phyloP scores from a whole-genome alignment of 129 eudicot genomes.

The Arctium lappa region DNA sequence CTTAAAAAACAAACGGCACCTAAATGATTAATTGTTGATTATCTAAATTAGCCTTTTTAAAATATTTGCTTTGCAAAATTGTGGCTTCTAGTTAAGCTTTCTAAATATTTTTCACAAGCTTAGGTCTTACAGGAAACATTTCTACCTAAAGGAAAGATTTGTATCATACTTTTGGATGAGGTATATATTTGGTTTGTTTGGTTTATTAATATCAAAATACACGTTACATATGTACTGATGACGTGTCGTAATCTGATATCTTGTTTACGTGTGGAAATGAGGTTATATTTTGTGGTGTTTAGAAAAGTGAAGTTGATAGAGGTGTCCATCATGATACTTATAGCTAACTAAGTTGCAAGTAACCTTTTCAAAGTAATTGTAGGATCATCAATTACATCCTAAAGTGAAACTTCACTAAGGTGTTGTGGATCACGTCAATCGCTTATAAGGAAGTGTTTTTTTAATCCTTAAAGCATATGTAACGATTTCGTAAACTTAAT shows the following conservation, averaged over 20 bases:
- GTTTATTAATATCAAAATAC: neutral
- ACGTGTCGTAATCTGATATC: neutral
- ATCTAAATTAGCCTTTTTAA: too few relatives aligned
- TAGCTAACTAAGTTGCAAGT: slow-evolving; percentile 2
- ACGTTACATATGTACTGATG: neutral
- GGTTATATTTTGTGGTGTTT: neutral
- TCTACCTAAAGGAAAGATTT: neutral
- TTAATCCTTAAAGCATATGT: neutral
- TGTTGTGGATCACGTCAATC: neutral
- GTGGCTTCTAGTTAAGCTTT: neutral
- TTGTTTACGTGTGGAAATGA: neutral
- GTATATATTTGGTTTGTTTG: neutral
- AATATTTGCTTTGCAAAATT: neutral
- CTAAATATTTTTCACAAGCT: neutral
- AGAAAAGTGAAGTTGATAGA: slow-evolving; percentile 7
- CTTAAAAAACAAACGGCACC: too few relatives aligned
- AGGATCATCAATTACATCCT: neutral
- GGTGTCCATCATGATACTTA: slow-evolving; percentile 15
- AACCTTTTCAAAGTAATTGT: neutral
- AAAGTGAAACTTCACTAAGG: neutral
- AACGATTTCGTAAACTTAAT: neutral
- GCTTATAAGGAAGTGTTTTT: neutral
- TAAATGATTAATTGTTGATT: neutral
- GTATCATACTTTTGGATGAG: neutral
- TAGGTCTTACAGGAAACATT: neutral